phyloP scores from a whole-genome alignment of 225 moss, liverwort and hornwort genomes.

The Physcomitrium patens region DNA sequence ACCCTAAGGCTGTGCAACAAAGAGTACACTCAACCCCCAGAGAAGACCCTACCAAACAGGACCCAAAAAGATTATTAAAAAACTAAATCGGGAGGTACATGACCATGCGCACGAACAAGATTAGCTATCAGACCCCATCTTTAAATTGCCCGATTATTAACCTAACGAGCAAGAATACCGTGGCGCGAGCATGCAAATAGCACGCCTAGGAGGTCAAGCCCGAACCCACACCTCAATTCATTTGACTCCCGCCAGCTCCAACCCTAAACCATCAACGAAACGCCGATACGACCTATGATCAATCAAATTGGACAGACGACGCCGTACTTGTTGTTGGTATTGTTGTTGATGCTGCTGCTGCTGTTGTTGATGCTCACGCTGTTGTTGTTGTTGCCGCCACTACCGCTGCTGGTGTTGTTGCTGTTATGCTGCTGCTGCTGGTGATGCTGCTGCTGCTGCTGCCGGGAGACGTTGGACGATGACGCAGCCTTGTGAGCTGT shows the following conservation, averaged over 20 bases:
- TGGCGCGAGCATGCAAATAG: not conserved
- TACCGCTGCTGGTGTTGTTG: conserved; percentile 37
- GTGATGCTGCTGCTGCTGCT: conserved; percentile 34
- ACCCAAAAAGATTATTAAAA: not conserved
- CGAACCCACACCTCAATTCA: conserved; percentile 17
- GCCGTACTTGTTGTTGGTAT: conserved; percentile 36
- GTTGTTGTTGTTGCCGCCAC: conserved; percentile 11
- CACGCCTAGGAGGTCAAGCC: not conserved
- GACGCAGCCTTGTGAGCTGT: conserved; percentile 55
- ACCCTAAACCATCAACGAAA: conserved; percentile 38
- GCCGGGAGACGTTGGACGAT: conserved; percentile 49
- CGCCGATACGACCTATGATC: not conserved
- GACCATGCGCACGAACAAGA: conserved; percentile 20
- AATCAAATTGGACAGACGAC: not conserved
- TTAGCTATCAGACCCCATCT: conserved; percentile 14
- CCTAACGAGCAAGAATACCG: conserved; percentile 35
- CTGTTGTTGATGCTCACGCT: conserved; percentile 29
- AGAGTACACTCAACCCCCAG: conserved; percentile 5
- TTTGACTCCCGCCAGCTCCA: conserved; percentile 24
- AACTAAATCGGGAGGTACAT: conserved; percentile 3
- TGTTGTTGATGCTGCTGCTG: conserved; percentile 36
- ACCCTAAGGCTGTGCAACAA: conserved; percentile 34
- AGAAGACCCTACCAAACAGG: conserved; percentile 10
- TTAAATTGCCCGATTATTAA: not conserved
- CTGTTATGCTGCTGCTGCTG: conserved; percentile 31